These are phyloP conservation scores for Coffea humblotiana DNA, from an alignment of 305 asterid genomes.

Conservation along the genomic window DNA sequence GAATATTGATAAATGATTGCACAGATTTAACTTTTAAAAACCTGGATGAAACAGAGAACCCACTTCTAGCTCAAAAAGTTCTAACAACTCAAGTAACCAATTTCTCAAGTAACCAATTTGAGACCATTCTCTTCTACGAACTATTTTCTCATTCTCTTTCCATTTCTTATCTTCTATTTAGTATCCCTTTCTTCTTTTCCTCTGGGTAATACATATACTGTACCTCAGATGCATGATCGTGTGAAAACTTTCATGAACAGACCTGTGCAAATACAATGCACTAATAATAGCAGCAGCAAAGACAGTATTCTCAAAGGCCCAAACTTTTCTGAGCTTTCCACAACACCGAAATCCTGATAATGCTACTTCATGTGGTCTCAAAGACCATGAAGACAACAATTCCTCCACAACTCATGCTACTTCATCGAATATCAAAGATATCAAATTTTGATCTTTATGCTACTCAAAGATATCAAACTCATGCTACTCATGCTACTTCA, in stretches of 20 bases:
- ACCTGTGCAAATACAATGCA: background rate
- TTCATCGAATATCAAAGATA: background rate
- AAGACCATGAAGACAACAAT: background rate
- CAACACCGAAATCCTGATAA: background rate
- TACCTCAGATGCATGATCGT: background rate
- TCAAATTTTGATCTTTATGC: no score
- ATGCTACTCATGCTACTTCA: background rate
- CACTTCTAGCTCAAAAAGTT: background rate
- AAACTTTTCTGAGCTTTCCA: background rate
- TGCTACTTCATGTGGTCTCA: background rate
- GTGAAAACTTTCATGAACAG: background rate
- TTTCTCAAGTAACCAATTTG: background rate
- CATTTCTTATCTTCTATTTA: background rate
- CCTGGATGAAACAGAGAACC: background rate
- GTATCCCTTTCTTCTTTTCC: background rate
- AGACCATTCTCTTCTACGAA: background rate
- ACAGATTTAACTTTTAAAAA: background rate
- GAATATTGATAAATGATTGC: background rate
- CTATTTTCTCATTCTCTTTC: background rate
- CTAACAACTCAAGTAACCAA: background rate
- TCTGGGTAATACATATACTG: background rate
- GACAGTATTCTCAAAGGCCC: background rate
- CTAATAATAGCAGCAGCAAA: background rate
- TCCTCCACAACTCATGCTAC: background rate
- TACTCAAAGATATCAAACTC: no score